Evolutionary conservation across 2,329 filamentous ascomycete species (phyloP).

Genomic region (Aspergillus tanneri): DNA sequence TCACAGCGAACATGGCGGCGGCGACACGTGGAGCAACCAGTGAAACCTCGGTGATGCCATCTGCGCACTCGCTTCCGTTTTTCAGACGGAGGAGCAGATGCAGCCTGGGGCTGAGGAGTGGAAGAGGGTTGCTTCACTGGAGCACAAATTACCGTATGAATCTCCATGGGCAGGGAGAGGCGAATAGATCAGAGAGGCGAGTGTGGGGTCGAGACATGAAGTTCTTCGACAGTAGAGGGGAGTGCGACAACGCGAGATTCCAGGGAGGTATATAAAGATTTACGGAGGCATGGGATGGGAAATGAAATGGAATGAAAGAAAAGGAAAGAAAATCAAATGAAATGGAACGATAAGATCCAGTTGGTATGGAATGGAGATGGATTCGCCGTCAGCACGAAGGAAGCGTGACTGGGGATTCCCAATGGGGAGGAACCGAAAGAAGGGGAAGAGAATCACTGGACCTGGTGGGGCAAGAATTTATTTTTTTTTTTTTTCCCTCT

Average conservation of each 20-base stretch:
- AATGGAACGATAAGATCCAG: not conserved
- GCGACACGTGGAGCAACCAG: slow-evolving; percentile 43
- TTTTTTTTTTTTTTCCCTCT: too few relatives aligned
- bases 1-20: slow-evolving; percentile 42
- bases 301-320: not conserved
- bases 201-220: slow-evolving; percentile 28
- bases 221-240: slow-evolving; percentile 4
- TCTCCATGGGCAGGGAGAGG: slow-evolving; percentile 29
- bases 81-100: slow-evolving; percentile 18
- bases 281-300: too few relatives aligned
- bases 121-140: slow-evolving; percentile 18
- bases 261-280: not conserved
- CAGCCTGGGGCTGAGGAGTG: slow-evolving; percentile 10
- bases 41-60: slow-evolving; percentile 46
- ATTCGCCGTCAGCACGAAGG: not conserved
- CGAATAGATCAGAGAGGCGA: slow-evolving; percentile 8
- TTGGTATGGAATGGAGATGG: not conserved
- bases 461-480: not conserved
- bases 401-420: not conserved
- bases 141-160: slow-evolving; percentile 25
- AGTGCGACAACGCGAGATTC: not conserved
- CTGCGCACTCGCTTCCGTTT: slow-evolving; percentile 36
- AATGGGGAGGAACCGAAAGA: not conserved
- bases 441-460: not conserved
- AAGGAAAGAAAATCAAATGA: not conserved